Percentiles rank a stretch among this genome's conserved stretches.
These are phyloP conservation scores for Vaccinium myrtillus DNA, from an alignment of 148 eudicot genomes.

Conservation along the genomic window DNA sequence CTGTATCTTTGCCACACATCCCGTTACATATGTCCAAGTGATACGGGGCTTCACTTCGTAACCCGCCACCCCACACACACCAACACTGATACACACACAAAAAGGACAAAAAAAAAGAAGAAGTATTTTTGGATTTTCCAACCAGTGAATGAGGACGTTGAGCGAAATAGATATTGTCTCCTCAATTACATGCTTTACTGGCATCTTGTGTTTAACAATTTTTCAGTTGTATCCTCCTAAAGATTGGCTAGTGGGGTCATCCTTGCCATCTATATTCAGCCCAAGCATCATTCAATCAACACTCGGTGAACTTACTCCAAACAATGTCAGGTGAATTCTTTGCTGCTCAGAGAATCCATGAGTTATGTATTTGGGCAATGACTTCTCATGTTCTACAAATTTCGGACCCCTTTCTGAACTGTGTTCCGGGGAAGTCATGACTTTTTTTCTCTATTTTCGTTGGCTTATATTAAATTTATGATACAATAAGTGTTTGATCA, in stretches of 20 bases:
- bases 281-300: constrained; percentile 47
- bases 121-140: not conserved
- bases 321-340: not conserved
- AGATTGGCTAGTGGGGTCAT: constrained; percentile 86
- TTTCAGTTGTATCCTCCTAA: constrained; percentile 76
- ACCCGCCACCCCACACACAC: no score
- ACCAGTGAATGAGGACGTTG: not conserved
- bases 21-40: not conserved
- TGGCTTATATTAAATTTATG: not conserved
- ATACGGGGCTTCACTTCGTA: no score
- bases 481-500: not conserved
- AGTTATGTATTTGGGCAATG: not conserved
- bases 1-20: not conserved
- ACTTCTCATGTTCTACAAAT: not conserved
- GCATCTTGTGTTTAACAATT: not conserved
- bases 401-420: constrained; percentile 41
- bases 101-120: no score
- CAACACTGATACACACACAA: no score
- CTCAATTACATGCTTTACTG: constrained; percentile 2
- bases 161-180: not conserved
- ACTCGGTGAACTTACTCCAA: constrained; percentile 47
- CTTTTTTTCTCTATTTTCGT: constrained; percentile 17
- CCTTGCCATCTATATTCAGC: constrained; percentile 71
- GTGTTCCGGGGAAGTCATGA: not conserved
- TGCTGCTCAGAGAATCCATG: not conserved